A percentile compares a stretch with the other conserved stretches of the same genome.
Conservation (phyloP, 768 basidiomycete genomes). For the Russula foetens region DNA sequence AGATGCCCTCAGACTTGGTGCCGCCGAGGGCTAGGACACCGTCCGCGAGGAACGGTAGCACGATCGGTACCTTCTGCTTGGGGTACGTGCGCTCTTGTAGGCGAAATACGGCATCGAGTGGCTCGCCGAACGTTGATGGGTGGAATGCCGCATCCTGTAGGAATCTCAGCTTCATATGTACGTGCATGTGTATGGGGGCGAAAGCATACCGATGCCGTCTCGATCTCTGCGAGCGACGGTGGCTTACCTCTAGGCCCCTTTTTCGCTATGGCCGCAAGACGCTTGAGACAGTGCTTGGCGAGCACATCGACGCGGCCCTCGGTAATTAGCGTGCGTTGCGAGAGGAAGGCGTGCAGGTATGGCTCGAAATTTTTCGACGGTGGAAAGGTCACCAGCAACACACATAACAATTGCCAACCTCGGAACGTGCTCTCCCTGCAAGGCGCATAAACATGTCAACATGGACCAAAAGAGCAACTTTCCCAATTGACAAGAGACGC, state of each 20-base stretch:
- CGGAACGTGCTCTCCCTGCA: constrained; percentile 75
- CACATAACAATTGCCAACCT: constrained; percentile 91
- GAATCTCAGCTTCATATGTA: neutral
- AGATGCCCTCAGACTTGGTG: constrained; percentile 80
- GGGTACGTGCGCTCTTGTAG: constrained; percentile 85
- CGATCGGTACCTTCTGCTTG: constrained; percentile 77
- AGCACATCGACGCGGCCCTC: constrained; percentile 82
- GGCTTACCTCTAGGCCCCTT: constrained; percentile 85
- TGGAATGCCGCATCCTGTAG: constrained; percentile 85
- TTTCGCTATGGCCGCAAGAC: constrained; percentile 63
- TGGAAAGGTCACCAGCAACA: constrained; percentile 84
- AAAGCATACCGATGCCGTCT: constrained; percentile 69
- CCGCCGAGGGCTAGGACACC: constrained; percentile 88
- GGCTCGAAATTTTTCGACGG: constrained; percentile 90
- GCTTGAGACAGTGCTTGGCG: constrained; percentile 84
- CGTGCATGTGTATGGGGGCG: neutral
- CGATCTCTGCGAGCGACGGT: constrained; percentile 77
- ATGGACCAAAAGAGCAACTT: neutral
- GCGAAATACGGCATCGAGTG: constrained; percentile 73
- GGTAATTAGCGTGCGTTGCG: constrained; percentile 53
- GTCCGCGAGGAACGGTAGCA: constrained; percentile 88
- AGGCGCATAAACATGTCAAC: neutral
- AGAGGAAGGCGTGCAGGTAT: constrained; percentile 74
- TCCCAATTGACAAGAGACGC: constrained; percentile 27
- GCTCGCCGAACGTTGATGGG: constrained; percentile 90